Evolutionary conservation across 345 rosid species (phyloP), one percentile per base, ranked within the genome.

Genomic region (Cardamine occulta): DNA sequence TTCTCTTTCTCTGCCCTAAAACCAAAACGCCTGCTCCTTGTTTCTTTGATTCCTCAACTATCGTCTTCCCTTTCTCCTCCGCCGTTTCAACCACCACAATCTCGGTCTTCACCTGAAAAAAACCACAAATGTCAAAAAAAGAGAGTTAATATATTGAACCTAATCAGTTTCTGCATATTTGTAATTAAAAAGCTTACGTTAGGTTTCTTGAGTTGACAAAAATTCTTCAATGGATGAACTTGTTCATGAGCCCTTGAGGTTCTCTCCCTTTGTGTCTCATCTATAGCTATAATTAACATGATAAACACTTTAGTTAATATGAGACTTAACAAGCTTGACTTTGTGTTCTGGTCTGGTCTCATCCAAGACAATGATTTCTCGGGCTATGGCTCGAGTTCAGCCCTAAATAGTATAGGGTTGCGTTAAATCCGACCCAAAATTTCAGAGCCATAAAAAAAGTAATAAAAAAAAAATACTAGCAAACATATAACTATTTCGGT

Each of bases 1-100:
- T 87, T 61, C 87, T 71, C 68, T 85, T 95, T 70, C 85, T 89
- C 74, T 90, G 97, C 40, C 97, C 99, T 42, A 95, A 29, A 24
- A 95, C 93, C 63, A 92, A 79, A 49, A 90, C 89, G 19, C 87
- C 82, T 23, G 70, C 96, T 12, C 85, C 89, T 82, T 87, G 86
- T 68, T 83, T 92, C 67, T 79, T 92, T n/a, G 99, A 90, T 73
- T 92, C 97, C 71, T 87, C 93, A 54, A 95, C 89, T 73, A 92
- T 90, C 4, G 84, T 49, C 76, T 89, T 88, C 21, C 99, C 98
- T 80, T 88, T 92, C 62, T 95, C 99, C 61, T 86, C 86, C 8
- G 88, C 92, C 34, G 93, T 97, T 44, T 88, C 88, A 63, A 90
- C 89, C 75, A 87, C 87, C 47, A 80, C 81, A 15, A 80, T 80